A percentile compares a stretch with the other conserved stretches of the same genome.
These are phyloP conservation scores for Spiraea crenata DNA, from an alignment of 331 rosid species.

Conservation along the genomic window DNA sequence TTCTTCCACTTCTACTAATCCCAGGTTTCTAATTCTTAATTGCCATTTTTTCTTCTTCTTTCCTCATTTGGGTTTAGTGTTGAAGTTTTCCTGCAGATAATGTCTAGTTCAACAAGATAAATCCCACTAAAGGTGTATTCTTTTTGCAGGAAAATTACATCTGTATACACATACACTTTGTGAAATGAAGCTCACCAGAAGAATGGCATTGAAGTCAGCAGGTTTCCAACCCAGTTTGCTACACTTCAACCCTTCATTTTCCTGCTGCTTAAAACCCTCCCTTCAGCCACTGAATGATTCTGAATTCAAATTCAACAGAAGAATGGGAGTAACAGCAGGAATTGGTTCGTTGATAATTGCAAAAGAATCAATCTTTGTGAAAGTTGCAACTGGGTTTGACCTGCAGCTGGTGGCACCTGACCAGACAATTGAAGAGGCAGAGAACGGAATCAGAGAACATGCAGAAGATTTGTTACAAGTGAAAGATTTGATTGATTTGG, in stretches of 20 bases:
- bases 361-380: not conserved
- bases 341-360: not conserved
- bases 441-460: constrained; percentile 39
- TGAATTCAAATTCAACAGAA: not conserved
- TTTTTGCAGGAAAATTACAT: constrained; percentile 4
- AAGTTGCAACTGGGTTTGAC: constrained; percentile 39
- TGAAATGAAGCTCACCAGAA: not conserved
- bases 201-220: constrained; percentile 24
- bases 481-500: constrained; percentile 48
- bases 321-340: constrained; percentile 8
- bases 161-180: not conserved
- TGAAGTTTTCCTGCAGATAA: not conserved
- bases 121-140: not conserved
- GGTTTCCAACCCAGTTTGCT: constrained; percentile 33
- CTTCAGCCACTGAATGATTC: constrained; percentile 10
- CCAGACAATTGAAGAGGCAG: constrained; percentile 41
- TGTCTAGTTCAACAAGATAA: not conserved
- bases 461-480: constrained; percentile 34
- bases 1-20: too few species aligned
- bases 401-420: constrained; percentile 32
- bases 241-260: constrained; percentile 32
- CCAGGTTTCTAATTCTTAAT: too few species aligned
- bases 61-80: too few species aligned
- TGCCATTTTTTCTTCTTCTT: too few species aligned
- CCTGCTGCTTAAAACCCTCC: constrained; percentile 32